A percentile compares a stretch with the other conserved stretches of the same genome.
Conservation (phyloP, 2,329 filamentous ascomycete species). For the Geoglossum cookeanum region DNA sequence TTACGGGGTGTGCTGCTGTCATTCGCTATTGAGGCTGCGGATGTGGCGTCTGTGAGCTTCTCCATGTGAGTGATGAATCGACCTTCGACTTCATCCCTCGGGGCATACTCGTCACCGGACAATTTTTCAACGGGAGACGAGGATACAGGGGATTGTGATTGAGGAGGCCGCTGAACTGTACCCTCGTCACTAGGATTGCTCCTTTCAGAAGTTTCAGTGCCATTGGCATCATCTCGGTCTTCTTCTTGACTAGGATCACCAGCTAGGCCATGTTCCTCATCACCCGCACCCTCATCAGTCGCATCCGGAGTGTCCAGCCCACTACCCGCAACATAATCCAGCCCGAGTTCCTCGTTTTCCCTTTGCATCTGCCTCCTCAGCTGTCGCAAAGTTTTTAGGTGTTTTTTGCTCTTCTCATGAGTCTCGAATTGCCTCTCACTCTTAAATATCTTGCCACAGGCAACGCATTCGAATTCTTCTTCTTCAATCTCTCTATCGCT, state of each 20-base stretch:
- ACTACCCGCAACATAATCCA: slow-evolving; percentile 13
- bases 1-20: slow-evolving; percentile 6
- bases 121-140: not conserved
- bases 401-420: slow-evolving; percentile 94
- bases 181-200: slow-evolving; percentile 10
- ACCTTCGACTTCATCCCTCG: not conserved
- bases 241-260: not conserved
- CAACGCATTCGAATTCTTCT: slow-evolving; percentile 42
- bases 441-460: slow-evolving; percentile 52
- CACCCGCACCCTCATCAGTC: slow-evolving; percentile 2
- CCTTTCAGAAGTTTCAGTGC: not conserved
- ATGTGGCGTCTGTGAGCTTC: not conserved
- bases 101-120: not conserved
- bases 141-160: not conserved
- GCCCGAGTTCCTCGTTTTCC: slow-evolving; percentile 45
- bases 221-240: not conserved
- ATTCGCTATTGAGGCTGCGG: not conserved
- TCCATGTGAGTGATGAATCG: not conserved
- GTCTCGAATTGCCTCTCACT: slow-evolving; percentile 82
- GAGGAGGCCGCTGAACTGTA: slow-evolving; percentile 2
- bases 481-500: slow-evolving; percentile 28
- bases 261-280: not conserved
- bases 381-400: slow-evolving; percentile 67
- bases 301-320: not conserved
- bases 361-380: slow-evolving; percentile 66